Evolutionary conservation across 176 grass and related monocot genomes (phyloP).

Genomic region (Oryza punctata): DNA sequence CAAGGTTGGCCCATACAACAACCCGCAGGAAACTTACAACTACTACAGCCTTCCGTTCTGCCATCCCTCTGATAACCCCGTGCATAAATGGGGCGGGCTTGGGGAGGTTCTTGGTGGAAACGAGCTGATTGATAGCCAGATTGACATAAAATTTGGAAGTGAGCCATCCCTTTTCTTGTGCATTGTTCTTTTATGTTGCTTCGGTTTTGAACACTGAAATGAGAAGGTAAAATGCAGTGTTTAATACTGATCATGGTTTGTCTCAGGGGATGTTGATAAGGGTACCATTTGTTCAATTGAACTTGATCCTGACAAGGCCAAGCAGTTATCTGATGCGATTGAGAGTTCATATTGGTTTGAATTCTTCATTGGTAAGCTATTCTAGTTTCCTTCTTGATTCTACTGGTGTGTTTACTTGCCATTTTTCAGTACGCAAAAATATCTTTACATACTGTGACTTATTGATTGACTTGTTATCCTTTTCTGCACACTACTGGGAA

Average conservation of each 20-base stretch:
- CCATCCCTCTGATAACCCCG: conserved; percentile 69
- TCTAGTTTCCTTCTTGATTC: conserved; percentile 20
- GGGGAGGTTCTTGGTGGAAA: conserved; percentile 92
- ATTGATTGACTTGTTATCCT: conserved; percentile 13
- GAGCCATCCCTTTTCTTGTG: conserved; percentile 31
- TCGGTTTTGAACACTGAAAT: conserved; percentile 8
- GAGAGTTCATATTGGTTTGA: conserved; percentile 93
- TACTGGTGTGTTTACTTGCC: not conserved
- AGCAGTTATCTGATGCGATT: conserved; percentile 77
- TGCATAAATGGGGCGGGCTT: conserved; percentile 89
- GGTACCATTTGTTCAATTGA: conserved; percentile 71
- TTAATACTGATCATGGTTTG: conserved; percentile 36
- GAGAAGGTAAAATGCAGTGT: not conserved
- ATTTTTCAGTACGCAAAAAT: conserved; percentile 13
- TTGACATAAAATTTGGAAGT: conserved; percentile 83
- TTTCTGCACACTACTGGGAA: conserved; percentile 8
- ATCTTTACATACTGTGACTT: conserved; percentile 13
- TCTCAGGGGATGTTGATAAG: conserved; percentile 83
- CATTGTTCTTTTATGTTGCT: conserved; percentile 24
- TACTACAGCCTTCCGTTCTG: conserved; percentile 96
- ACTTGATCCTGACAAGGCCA: conserved; percentile 66
- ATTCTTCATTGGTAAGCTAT: conserved; percentile 86
- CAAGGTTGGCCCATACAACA: conserved; percentile 96
- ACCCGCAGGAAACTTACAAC: conserved; percentile 95
- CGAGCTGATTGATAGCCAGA: conserved; percentile 87